phyloP scores from a whole-genome alignment of 176 grass and related monocot species.

The Aechmea fasciata region DNA sequence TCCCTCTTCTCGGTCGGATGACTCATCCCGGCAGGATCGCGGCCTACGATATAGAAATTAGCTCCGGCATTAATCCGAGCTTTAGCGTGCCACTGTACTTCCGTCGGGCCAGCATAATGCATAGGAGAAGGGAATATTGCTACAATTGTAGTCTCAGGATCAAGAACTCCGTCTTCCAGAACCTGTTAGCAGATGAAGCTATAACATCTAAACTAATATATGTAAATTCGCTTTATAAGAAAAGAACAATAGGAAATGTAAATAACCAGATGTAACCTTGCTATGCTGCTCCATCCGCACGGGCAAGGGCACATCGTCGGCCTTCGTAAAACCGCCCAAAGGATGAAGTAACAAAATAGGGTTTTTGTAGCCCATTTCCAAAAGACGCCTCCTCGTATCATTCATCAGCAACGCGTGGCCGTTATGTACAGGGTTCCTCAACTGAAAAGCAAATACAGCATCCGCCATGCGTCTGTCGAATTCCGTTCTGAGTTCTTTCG shows the following conservation, averaged over 20 bases:
- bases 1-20: conserved; percentile 92
- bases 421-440: conserved; percentile 91
- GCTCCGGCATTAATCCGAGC: conserved; percentile 82
- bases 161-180: conserved; percentile 86
- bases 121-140: conserved; percentile 95
- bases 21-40: conserved; percentile 92
- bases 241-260: not conserved
- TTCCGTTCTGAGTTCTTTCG: conserved; percentile 53
- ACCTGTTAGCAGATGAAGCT: conserved; percentile 40
- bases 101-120: conserved; percentile 95
- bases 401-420: conserved; percentile 90
- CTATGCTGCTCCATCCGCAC: conserved; percentile 96
- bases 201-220: not conserved
- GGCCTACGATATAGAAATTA: conserved; percentile 98
- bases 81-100: conserved; percentile 99
- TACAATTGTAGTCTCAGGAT: conserved; percentile 80
- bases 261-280: conserved; percentile 44
- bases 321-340: conserved; percentile 73
- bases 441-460: conserved; percentile 88
- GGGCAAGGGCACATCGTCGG: conserved; percentile 83
- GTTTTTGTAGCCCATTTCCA: conserved; percentile 94
- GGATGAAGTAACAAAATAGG: conserved; percentile 85
- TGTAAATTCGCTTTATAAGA: not conserved
- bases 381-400: conserved; percentile 65
- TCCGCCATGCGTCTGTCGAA: conserved; percentile 65